Percentiles rank a stretch among this genome's conserved stretches.
These are phyloP conservation scores for Xylaria polymorpha DNA, from an alignment of 2,329 filamentous ascomycete species.

Conservation along the genomic window DNA sequence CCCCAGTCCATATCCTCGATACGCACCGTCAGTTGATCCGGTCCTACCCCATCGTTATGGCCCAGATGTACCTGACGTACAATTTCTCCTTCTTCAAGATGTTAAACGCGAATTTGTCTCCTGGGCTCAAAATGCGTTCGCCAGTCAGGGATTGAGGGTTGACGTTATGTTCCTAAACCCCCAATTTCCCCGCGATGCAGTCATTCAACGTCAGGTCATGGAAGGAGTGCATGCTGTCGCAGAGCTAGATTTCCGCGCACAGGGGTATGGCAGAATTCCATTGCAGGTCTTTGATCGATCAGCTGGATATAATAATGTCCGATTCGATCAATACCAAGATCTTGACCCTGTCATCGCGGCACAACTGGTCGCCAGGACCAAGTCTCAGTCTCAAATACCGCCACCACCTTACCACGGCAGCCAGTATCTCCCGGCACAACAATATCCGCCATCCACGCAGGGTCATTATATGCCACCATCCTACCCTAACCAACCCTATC, in stretches of 20 bases:
- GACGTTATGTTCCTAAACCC: constrained; percentile 85
- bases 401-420: constrained; percentile 43
- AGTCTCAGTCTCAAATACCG: constrained; percentile 55
- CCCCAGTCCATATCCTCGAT: constrained; percentile 70
- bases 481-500: constrained; percentile 42
- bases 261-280: constrained; percentile 78
- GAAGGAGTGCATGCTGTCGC: constrained; percentile 90
- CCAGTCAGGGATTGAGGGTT: constrained; percentile 75
- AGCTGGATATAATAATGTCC: constrained; percentile 77
- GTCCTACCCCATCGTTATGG: constrained; percentile 80
- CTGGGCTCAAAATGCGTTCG: constrained; percentile 84
- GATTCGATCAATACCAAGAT: constrained; percentile 88
- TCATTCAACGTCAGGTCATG: constrained; percentile 86
- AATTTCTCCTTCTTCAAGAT: constrained; percentile 84
- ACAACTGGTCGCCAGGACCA: constrained; percentile 81
- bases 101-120: constrained; percentile 82
- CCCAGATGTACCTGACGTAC: constrained; percentile 85
- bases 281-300: constrained; percentile 88
- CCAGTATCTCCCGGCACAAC: constrained; percentile 47
- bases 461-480: constrained; percentile 49
- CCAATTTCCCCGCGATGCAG: constrained; percentile 77
- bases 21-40: constrained; percentile 66
- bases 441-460: constrained; percentile 41
- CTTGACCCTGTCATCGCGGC: constrained; percentile 82
- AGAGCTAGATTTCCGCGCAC: constrained; percentile 76